phyloP scores from a whole-genome alignment of 345 rosid genomes.

The Populus alba region DNA sequence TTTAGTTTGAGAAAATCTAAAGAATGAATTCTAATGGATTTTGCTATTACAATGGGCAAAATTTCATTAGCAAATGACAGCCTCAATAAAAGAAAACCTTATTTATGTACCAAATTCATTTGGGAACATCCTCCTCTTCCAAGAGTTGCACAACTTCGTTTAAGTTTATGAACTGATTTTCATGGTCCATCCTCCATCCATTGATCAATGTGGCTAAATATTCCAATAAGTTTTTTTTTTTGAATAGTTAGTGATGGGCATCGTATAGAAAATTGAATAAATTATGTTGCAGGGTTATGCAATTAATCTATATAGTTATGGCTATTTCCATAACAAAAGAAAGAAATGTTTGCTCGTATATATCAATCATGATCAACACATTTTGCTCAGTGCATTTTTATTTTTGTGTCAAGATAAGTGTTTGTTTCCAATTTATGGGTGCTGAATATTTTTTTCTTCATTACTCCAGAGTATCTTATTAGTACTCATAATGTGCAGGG shows the following conservation, averaged over 20 bases:
- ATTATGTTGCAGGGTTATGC: background rate
- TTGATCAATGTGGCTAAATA: background rate
- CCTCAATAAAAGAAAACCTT: background rate
- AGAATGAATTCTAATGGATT: background rate
- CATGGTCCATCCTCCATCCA: background rate
- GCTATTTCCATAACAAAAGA: background rate
- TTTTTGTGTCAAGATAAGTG: background rate
- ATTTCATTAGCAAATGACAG: background rate
- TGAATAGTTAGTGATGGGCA: background rate
- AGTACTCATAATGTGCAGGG: slow-evolving; percentile 15
- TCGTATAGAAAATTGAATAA: background rate
- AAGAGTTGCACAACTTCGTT: background rate
- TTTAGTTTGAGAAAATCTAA: no score
- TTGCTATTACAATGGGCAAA: background rate
- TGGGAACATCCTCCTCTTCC: background rate
- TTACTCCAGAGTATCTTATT: background rate
- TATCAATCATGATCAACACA: background rate
- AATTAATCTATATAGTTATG: background rate
- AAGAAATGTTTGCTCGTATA: background rate
- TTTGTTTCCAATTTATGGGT: background rate
- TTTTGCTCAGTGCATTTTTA: background rate
- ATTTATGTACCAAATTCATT: background rate
- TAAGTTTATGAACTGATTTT: background rate
- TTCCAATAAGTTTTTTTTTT: background rate
- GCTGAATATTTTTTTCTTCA: background rate